phyloP scores from a whole-genome alignment of 257 asterid genomes.

The Solanum paucissectum region DNA sequence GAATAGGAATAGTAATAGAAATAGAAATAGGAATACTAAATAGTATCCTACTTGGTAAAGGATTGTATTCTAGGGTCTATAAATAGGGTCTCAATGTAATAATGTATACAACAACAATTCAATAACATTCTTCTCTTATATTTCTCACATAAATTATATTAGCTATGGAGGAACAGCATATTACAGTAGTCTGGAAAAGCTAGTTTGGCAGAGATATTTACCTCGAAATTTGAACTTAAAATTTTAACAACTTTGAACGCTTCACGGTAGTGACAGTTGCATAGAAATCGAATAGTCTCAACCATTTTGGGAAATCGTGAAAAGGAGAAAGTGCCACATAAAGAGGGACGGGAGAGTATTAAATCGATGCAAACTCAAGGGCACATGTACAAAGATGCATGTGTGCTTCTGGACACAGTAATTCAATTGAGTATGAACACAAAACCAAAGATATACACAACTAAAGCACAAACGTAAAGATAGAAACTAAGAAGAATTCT shows the following conservation, averaged over 20 bases:
- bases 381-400: background rate
- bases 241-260: background rate
- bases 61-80: too few species aligned
- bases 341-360: background rate
- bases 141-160: background rate
- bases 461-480: background rate
- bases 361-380: background rate
- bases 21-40: too few species aligned
- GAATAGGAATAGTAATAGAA: too few species aligned
- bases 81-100: too few species aligned
- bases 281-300: background rate
- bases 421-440: background rate
- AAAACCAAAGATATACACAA: background rate
- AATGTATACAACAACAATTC: too few species aligned
- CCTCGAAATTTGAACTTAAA: background rate
- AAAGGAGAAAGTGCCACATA: background rate
- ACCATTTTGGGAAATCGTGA: background rate
- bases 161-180: background rate
- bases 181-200: background rate
- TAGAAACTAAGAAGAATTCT: background rate
- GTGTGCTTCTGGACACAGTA: background rate
- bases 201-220: background rate
- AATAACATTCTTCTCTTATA: too few species aligned
- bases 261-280: background rate
- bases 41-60: too few species aligned